Evolutionary conservation across 2,329 filamentous ascomycete genomes (phyloP), one percentile per base, ranked within the genome.

Genomic region (Fusarium sulawesiense): DNA sequence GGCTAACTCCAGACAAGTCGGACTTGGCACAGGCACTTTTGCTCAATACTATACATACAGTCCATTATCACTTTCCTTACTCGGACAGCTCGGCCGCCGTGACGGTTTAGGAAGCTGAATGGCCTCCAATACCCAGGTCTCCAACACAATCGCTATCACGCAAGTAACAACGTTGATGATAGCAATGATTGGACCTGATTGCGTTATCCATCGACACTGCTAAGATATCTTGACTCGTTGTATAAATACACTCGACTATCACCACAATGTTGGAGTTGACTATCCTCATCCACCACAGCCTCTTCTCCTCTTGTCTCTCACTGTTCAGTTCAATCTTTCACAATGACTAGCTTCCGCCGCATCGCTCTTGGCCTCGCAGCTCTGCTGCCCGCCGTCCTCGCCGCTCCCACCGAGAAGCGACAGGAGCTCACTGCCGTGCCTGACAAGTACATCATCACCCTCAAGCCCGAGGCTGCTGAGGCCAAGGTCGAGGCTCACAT

Each of bases 361-460:
- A 62, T 79, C 56, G 77, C 76, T 46, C 70, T 79, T 56, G 70
- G 66, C 54, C 53, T 79, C 16, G 77, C 76, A 72, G 77, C 77
- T 50, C 68, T 79, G 64, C 76, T 79, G 63, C 77, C 77, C 4
- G 76, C 73, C 21, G 75, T 70, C 49, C 72, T 77, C 34, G 76
- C 76, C n/a, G 76, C 76, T 25, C 76, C 76, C 16, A 59, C 75
- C 23, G 51, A 66, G 18, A 41, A 53, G 49, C 49, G 49, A 42
- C 46, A 34, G 47, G 70, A 70, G 47, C 48, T 56, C 32, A 41
- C 48, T 47, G 60, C 56, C 40, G 42, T 53, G 2, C 67, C 71
- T n/a, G 63, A 70, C 64, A 77, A 75, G 61, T 91, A 88, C 78
- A 89, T 90, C 70, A 83, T 90, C 44, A 87, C 89, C 54, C 89